Conservation (phyloP, 306 rosid species). For the Biancaea sappan region DNA sequence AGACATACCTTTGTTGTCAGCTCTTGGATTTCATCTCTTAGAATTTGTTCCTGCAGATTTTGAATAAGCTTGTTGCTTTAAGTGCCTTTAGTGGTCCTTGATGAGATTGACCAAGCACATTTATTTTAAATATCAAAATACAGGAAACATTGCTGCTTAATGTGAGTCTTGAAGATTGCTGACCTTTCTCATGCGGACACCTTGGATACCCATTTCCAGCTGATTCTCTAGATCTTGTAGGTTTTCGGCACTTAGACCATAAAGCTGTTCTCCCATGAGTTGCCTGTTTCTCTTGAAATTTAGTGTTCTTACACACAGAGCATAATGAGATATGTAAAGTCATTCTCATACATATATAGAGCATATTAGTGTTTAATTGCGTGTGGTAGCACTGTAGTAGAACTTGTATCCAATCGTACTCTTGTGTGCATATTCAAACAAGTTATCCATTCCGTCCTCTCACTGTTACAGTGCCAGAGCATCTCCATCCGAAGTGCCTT, state of each 20-base stretch:
- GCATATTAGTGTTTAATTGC: not conserved
- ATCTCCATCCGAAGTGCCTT: not conserved
- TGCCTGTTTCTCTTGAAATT: conserved; percentile 45
- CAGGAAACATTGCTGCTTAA: not conserved
- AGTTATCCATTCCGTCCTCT: too few species aligned
- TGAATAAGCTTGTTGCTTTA: conserved; percentile 23
- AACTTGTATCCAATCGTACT: not conserved
- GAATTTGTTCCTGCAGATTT: conserved; percentile 58
- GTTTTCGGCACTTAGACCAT: conserved; percentile 53
- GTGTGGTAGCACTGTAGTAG: not conserved
- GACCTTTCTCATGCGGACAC: conserved; percentile 69
- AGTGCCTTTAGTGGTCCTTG: not conserved
- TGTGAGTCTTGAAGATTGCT: conserved; percentile 15
- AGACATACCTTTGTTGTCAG: conserved; percentile 44
- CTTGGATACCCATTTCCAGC: conserved; percentile 62
- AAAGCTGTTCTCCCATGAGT: conserved; percentile 68
- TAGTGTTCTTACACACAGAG: not conserved
- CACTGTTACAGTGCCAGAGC: not conserved
- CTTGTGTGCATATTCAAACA: not conserved
- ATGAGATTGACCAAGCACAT: conserved; percentile 4
- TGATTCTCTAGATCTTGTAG: conserved; percentile 65
- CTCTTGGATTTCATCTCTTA: conserved; percentile 47
- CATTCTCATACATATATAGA: too few species aligned
- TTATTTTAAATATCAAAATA: not conserved
- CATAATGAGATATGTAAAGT: conserved; percentile 3